Percentiles rank a stretch among this genome's conserved stretches.
phyloP scores from a whole-genome alignment of 192 early-diverging fungal genomes.

The Coemansia sp. region DNA sequence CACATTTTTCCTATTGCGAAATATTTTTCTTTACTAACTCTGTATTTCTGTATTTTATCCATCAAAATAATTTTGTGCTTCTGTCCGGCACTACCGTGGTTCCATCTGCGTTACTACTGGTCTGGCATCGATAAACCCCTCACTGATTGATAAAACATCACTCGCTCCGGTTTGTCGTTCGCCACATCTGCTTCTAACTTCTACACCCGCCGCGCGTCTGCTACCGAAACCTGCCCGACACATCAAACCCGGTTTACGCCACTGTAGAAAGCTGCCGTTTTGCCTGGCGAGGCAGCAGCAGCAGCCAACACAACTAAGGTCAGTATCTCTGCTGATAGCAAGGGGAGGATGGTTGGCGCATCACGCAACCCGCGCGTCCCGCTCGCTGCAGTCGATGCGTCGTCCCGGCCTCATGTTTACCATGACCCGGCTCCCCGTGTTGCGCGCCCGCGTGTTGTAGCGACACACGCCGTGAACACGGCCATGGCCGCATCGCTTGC shows the following conservation, averaged over 20 bases:
- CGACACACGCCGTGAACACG: constrained; percentile 1
- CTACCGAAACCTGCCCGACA: neutral
- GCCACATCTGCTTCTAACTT: neutral
- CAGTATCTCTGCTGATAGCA: constrained; percentile 12
- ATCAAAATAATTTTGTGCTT: neutral
- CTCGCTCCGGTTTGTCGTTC: neutral
- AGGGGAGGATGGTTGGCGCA: constrained; percentile 26
- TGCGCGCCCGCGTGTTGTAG: constrained; percentile 14
- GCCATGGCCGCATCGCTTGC: constrained; percentile 12
- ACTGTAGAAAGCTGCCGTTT: constrained; percentile 5
- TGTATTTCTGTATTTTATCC: constrained; percentile 16
- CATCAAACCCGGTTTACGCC: neutral
- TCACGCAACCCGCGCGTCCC: constrained; percentile 42
- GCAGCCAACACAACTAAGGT: neutral
- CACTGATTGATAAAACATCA: neutral
- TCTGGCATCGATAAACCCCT: neutral
- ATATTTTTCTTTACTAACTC: neutral
- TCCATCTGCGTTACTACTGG: neutral
- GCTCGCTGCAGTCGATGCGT: constrained; percentile 28
- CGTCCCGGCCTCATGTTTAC: constrained; percentile 30
- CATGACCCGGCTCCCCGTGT: constrained; percentile 29
- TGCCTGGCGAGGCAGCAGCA: constrained; percentile 8
- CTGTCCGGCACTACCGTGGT: neutral
- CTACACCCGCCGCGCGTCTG: neutral
- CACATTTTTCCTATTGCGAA: neutral